These are phyloP conservation scores for Chaetomium fimeti DNA, from an alignment of 495 filamentous ascomycete genomes.

Conservation along the genomic window DNA sequence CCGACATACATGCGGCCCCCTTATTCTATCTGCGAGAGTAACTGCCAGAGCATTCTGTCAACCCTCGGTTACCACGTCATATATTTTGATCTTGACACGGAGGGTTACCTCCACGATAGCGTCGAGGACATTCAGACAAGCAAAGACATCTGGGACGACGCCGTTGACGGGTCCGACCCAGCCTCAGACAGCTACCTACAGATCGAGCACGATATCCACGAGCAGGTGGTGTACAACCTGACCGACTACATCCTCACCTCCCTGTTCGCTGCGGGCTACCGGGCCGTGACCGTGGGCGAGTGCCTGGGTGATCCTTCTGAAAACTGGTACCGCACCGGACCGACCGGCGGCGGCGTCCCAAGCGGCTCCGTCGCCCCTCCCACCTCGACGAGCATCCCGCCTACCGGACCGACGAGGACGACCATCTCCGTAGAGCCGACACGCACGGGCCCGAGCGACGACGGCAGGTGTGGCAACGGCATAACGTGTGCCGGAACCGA, in stretches of 20 bases:
- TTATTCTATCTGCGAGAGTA: constrained; percentile 66
- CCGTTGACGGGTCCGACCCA: constrained; percentile 50
- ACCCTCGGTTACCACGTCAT: constrained; percentile 71
- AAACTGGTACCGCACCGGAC: constrained; percentile 65
- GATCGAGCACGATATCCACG: constrained; percentile 78
- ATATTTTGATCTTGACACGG: constrained; percentile 77
- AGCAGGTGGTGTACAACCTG: constrained; percentile 72
- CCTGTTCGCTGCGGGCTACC: constrained; percentile 58
- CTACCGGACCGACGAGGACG: constrained; percentile 14
- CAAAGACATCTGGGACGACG: constrained; percentile 68
- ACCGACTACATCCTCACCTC: constrained; percentile 69
- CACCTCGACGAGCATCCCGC: constrained; percentile 2
- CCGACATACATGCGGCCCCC: constrained; percentile 85
- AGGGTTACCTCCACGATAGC: constrained; percentile 67
- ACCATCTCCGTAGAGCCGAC: constrained; percentile 15
- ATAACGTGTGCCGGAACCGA: constrained; percentile 43
- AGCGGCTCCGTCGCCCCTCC: neutral
- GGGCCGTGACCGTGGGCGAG: constrained; percentile 67
- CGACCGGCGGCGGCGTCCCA: constrained; percentile 2
- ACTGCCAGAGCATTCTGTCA: constrained; percentile 60
- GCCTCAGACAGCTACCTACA: constrained; percentile 55
- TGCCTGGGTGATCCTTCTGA: constrained; percentile 67
- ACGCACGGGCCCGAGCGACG: constrained; percentile 21
- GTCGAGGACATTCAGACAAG: constrained; percentile 62
- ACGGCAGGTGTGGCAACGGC: constrained; percentile 46